phyloP scores from a whole-genome alignment of 495 filamentous ascomycete genomes.

The Penicillium tannophilum region DNA sequence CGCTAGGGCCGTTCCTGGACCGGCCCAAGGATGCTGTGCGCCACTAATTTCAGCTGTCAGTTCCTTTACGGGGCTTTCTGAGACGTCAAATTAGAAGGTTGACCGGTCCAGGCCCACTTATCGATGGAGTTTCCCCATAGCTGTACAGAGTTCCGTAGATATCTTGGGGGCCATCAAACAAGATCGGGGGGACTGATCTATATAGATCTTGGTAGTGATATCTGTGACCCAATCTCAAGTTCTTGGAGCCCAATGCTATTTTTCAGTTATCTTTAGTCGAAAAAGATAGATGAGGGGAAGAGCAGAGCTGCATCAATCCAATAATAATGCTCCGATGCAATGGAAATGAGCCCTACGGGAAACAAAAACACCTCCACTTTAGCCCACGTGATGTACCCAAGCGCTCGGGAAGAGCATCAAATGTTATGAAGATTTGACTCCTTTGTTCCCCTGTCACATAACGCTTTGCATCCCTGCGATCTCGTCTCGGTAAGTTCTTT shows the following conservation, averaged over 20 bases:
- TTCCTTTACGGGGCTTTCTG: not conserved
- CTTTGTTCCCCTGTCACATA: not conserved
- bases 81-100: not conserved
- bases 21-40: not conserved
- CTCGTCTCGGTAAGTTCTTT: constrained; percentile 9
- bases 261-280: not conserved
- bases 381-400: constrained; percentile 22
- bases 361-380: constrained; percentile 3
- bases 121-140: not conserved
- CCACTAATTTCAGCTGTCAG: not conserved
- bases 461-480: constrained; percentile 10
- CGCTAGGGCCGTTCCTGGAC: not conserved
- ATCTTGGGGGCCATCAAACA: too few relatives aligned
- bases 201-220: too few relatives aligned
- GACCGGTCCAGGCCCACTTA: not conserved
- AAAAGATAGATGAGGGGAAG: not conserved
- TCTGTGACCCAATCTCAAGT: too few relatives aligned
- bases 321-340: not conserved
- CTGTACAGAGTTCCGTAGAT: too few relatives aligned
- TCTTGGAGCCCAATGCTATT: not conserved
- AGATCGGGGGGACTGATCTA: too few relatives aligned
- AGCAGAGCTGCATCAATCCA: not conserved
- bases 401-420: constrained; percentile 10
- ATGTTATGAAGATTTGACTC: constrained; percentile 9
- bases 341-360: not conserved